Base-by-base conservation (phyloP, 192 early-diverging fungal species). In the Mortierella alpina region DNA sequence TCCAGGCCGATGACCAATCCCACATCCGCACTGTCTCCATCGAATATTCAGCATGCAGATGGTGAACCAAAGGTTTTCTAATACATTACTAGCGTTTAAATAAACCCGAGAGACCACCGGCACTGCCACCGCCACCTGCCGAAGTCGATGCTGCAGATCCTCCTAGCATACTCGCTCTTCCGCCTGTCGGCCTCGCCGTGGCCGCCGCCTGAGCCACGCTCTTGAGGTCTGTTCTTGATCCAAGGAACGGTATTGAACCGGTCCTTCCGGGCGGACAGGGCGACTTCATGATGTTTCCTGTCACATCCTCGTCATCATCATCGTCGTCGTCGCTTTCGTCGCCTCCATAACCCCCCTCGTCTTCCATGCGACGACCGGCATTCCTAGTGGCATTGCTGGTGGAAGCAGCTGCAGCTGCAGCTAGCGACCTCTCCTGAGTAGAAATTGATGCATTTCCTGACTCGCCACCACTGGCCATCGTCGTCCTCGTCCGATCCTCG, bases 261-360 rank as follows among this genome's bases (percentile, higher is more conserved):
- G 67, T 70, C 12, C 52, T 70, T 17, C 75, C 75, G 1, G 75
- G 75, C 9, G 75, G 75, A 63, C 75, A 77, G 3, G 75, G 75
- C 47, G 75, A 77, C 13, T 63, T 54, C 49, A 69, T 59, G 17
- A 75, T 75, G 7, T 62, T 52, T 3, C 51, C 62, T 6, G 56
- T 66, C 5, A 31, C 57, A 23, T 77, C 75, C 5, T 77, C 68
- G 23, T 77, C 75, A 40, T 69, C 67, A 6, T 55, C 75, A 40
- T 69, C 67, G 9, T 55, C 64, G 2, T 65, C 68, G 7, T 57
- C 66, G 13, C 31, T 48, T n/a, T 59, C 49, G 31, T 77, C 57
- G 7, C 49, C 62, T 6, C 54, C 68, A 7, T 42, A 57, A 4
- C 48, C 44, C 46, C 22, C 58, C 17, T 61, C 44, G 31, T 59